Conservation (phyloP, 2,329 filamentous ascomycete genomes). For the Aspergillus sp. region DNA sequence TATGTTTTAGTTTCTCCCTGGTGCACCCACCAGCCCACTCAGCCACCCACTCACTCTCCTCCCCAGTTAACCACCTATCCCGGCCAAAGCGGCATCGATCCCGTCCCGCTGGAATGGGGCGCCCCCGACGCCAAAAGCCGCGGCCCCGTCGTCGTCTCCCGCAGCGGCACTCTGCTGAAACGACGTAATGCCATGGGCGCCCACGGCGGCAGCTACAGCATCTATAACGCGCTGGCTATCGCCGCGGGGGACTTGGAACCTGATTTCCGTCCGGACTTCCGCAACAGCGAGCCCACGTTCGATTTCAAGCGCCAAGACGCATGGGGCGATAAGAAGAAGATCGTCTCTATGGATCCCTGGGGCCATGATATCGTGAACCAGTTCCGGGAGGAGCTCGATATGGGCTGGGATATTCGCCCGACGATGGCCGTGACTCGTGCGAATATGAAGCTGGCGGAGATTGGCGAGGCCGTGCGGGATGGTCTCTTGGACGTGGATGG, state of each 20-base stretch:
- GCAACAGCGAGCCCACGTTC: slow-evolving; percentile 88
- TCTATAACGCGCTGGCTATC: slow-evolving; percentile 91
- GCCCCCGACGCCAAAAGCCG: slow-evolving; percentile 70
- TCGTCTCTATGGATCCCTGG: slow-evolving; percentile 95
- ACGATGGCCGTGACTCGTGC: slow-evolving; percentile 91
- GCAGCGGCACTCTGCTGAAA: slow-evolving; percentile 32
- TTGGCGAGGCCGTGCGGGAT: slow-evolving; percentile 80
- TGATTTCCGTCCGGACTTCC: slow-evolving; percentile 76
- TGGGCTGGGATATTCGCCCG: slow-evolving; percentile 72
- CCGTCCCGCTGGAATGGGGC: slow-evolving; percentile 86
- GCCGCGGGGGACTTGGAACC: slow-evolving; percentile 84
- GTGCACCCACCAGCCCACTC: background rate
- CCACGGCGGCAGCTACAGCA: slow-evolving; percentile 89
- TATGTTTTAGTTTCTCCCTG: slow-evolving; percentile 16
- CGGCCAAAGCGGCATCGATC: slow-evolving; percentile 89
- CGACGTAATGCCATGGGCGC: slow-evolving; percentile 59
- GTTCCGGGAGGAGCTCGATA: slow-evolving; percentile 71
- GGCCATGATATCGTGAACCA: slow-evolving; percentile 85
- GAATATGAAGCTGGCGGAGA: slow-evolving; percentile 94
- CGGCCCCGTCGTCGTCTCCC: slow-evolving; percentile 81
- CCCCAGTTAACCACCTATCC: slow-evolving; percentile 74
- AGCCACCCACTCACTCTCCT: background rate
- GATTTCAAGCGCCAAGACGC: slow-evolving; percentile 84
- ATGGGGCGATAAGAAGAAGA: slow-evolving; percentile 89
- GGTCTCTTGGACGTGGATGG: slow-evolving; percentile 79